Percentiles rank a stretch among this genome's conserved stretches.
These are phyloP conservation scores for Phanerochaete sordida DNA, from an alignment of 768 basidiomycete genomes.

Conservation along the genomic window DNA sequence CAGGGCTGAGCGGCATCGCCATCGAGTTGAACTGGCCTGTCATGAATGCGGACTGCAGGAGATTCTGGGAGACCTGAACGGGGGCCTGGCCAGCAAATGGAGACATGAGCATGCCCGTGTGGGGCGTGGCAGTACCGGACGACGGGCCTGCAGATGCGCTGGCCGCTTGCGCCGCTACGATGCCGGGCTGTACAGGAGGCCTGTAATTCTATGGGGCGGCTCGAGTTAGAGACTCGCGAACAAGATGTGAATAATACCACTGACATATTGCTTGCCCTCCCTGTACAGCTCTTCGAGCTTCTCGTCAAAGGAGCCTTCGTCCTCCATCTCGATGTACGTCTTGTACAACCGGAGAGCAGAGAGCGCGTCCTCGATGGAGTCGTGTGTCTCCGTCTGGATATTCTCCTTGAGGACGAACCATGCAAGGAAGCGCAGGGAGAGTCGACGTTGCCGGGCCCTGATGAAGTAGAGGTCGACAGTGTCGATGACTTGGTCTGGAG, in stretches of 20 bases:
- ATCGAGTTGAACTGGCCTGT: not conserved
- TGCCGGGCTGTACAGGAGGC: not conserved
- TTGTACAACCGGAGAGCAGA: conserved; percentile 85
- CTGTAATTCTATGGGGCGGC: conserved; percentile 7
- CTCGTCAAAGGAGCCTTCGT: conserved; percentile 73
- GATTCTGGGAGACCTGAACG: not conserved
- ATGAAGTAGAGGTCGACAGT: conserved; percentile 97
- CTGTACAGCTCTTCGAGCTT: conserved; percentile 84
- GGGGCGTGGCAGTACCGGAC: conserved; percentile 1
- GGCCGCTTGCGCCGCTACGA: not conserved
- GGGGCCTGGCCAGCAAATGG: no score
- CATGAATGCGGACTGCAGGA: conserved; percentile 6
- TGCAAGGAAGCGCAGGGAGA: conserved; percentile 88
- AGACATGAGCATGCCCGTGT: conserved; percentile 5
- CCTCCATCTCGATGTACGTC: conserved; percentile 74
- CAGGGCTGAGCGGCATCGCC: not conserved
- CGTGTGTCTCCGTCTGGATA: conserved; percentile 93
- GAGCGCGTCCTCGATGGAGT: conserved; percentile 96
- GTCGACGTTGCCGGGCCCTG: conserved; percentile 73
- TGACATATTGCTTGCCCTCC: conserved; percentile 70
- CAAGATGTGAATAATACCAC: conserved; percentile 21
- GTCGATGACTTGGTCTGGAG: conserved; percentile 93
- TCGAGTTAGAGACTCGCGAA: not conserved
- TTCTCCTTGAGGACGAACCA: conserved; percentile 92
- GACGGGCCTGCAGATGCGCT: not conserved